phyloP scores from a whole-genome alignment of 108 stramenopile genomes.

The Bacterosira constricta region DNA sequence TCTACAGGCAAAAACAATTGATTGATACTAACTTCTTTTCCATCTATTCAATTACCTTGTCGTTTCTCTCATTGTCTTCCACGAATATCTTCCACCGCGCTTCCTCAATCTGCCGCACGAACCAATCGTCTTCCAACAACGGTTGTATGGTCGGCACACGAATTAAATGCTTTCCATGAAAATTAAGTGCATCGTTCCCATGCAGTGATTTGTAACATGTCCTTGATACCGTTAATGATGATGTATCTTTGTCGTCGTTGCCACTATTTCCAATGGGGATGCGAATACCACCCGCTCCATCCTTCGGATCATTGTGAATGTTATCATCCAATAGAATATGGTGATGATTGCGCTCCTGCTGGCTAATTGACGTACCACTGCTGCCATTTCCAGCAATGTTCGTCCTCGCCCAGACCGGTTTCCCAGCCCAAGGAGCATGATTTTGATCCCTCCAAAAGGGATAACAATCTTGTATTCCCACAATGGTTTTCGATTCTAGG shows the following conservation, averaged over 20 bases:
- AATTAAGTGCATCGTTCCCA: slow-evolving; percentile 44
- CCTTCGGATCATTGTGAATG: slow-evolving; percentile 73
- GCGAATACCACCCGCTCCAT: slow-evolving; percentile 81
- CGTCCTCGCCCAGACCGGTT: slow-evolving; percentile 79
- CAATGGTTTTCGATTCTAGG: slow-evolving; percentile 52
- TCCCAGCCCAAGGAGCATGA: slow-evolving; percentile 74
- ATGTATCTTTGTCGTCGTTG: not conserved
- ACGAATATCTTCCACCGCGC: slow-evolving; percentile 44
- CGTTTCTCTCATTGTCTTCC: slow-evolving; percentile 6
- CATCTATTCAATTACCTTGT: not conserved
- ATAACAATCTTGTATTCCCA: slow-evolving; percentile 87
- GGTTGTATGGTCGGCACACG: slow-evolving; percentile 83
- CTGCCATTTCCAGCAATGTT: not conserved
- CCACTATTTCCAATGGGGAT: slow-evolving; percentile 3
- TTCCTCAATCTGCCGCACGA: slow-evolving; percentile 62
- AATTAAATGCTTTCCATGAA: slow-evolving; percentile 78
- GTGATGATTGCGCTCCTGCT: slow-evolving; percentile 48
- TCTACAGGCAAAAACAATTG: no score
- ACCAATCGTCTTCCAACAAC: slow-evolving; percentile 74
- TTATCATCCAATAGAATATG: slow-evolving; percentile 90
- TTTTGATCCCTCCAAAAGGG: slow-evolving; percentile 64
- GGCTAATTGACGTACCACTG: not conserved
- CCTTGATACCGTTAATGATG: not conserved
- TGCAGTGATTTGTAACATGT: slow-evolving; percentile 48
- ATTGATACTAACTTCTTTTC: slow-evolving; percentile 7